phyloP scores from a whole-genome alignment of 495 filamentous ascomycete genomes.

The Eremomyces bilateralis region DNA sequence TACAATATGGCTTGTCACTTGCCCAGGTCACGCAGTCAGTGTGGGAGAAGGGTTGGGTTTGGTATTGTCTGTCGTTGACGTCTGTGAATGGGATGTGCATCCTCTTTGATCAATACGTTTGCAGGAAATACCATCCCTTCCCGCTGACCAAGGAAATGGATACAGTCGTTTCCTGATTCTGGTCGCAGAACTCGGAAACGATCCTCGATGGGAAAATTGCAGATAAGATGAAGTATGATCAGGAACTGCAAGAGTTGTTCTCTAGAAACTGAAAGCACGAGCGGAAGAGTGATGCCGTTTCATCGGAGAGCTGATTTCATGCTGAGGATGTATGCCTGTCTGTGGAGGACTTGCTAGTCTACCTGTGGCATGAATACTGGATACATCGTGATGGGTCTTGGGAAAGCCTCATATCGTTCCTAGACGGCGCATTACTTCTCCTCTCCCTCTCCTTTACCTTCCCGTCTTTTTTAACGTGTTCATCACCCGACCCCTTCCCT shows the following conservation, averaged over 20 bases:
- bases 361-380: no score
- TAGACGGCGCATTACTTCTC: no score
- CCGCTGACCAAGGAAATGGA: not conserved
- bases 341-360: no score
- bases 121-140: not conserved
- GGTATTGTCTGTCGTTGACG: not conserved
- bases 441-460: no score
- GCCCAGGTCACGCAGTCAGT: not conserved
- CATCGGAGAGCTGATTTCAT: not conserved
- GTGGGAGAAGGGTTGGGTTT: not conserved
- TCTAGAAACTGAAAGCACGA: not conserved
- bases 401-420: no score
- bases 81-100: not conserved
- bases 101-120: not conserved
- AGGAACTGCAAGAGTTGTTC: not conserved
- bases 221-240: not conserved
- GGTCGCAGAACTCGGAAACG: not conserved
- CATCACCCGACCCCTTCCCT: no score
- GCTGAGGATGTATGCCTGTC: no score
- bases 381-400: no score
- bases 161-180: not conserved
- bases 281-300: not conserved
- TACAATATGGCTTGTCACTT: not conserved
- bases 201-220: not conserved
- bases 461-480: no score